Evolutionary conservation across 352 stramenopile genomes (phyloP).

Genomic region (Proteromonas lacertae): DNA sequence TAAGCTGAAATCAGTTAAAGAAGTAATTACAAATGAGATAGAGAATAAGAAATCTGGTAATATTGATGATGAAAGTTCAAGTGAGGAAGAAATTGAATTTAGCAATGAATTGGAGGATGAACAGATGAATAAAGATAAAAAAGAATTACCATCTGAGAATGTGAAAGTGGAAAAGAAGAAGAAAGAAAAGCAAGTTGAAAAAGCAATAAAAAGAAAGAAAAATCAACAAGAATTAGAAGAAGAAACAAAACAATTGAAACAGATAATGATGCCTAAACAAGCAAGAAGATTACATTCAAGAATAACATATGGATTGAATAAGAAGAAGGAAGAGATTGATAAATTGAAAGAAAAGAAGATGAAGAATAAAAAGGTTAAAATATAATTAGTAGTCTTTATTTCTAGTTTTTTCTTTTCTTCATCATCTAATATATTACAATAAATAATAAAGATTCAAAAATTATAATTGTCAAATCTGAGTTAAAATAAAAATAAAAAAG

Average conservation of each 20-base stretch:
- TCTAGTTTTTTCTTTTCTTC: too few relatives aligned
- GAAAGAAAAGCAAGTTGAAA: slow-evolving; percentile 20
- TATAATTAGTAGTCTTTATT: too few relatives aligned
- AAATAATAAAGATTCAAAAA: too few relatives aligned
- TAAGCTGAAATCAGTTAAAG: slow-evolving; percentile 12
- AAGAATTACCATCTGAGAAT: slow-evolving; percentile 4
- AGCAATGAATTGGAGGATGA: slow-evolving; percentile 2
- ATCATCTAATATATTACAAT: too few relatives aligned
- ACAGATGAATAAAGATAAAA: slow-evolving; percentile 7
- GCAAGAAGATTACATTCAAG: slow-evolving; percentile 29
- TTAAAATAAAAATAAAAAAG: too few relatives aligned
- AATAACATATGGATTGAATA: slow-evolving; percentile 33
- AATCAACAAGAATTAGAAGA: slow-evolving; percentile 13
- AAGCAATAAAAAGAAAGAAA: slow-evolving; percentile 20
- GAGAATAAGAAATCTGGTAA: background rate
- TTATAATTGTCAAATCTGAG: too few relatives aligned
- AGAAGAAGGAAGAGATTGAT: slow-evolving; percentile 18
- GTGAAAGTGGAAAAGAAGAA: slow-evolving; percentile 11
- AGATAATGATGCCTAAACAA: slow-evolving; percentile 53
- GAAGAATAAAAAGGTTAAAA: too few relatives aligned
- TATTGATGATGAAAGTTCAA: background rate
- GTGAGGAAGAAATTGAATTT: background rate
- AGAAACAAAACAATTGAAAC: slow-evolving; percentile 24
- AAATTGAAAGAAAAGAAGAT: background rate
- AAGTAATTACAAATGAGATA: background rate